Conservation (phyloP, 768 basidiomycete species). For the Rickenella mellea region DNA sequence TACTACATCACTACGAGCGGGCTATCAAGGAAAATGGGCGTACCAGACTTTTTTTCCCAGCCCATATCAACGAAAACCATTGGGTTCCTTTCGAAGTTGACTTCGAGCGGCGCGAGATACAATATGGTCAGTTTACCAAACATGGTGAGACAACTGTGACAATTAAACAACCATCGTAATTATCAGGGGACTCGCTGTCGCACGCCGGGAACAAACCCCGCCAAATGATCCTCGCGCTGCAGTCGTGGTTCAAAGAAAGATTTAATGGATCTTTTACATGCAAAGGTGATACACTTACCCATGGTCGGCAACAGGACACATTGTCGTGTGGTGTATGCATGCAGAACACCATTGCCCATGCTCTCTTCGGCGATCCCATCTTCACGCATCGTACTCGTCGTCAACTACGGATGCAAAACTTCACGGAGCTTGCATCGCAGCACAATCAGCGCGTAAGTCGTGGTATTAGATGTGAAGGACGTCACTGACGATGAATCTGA, state of each 20-base stretch:
- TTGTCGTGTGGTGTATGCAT: slow-evolving; percentile 9
- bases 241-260: neutral
- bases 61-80: slow-evolving; percentile 4
- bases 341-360: slow-evolving; percentile 7
- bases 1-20: too few species aligned
- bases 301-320: slow-evolving; percentile 5
- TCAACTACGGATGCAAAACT: neutral
- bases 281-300: neutral
- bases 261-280: too few species aligned
- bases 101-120: slow-evolving; percentile 1
- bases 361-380: slow-evolving; percentile 3
- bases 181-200: too few species aligned
- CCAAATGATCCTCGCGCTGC: neutral
- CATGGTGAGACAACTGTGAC: too few species aligned
- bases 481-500: neutral
- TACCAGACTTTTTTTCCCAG: neutral
- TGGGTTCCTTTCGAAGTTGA: slow-evolving; percentile 8
- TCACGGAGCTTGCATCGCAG: neutral
- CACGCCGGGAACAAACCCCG: too few species aligned
- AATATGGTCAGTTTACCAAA: slow-evolving; percentile 5
- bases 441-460: neutral
- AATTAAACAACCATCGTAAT: neutral
- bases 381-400: neutral
- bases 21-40: too few species aligned
- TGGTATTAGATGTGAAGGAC: neutral